Evolutionary conservation across 768 basidiomycete species (phyloP).

Genomic region (Trametes cingulata): DNA sequence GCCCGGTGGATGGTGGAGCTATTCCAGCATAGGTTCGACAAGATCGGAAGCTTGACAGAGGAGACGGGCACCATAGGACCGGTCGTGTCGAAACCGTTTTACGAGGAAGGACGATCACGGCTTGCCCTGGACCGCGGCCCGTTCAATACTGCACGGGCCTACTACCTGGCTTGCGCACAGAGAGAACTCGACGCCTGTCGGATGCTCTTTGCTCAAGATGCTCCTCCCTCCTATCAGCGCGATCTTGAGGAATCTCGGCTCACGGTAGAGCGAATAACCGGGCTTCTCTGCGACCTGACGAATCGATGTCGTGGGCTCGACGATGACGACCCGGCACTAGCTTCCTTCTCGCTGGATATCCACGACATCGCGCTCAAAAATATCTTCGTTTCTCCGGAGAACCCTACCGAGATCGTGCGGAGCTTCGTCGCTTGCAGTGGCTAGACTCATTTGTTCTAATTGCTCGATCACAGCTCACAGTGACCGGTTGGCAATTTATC

Average conservation of each 20-base stretch:
- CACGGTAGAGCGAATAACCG: constrained; percentile 34
- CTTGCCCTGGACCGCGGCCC: constrained; percentile 37
- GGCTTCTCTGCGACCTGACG: constrained; percentile 32
- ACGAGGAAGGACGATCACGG: constrained; percentile 30
- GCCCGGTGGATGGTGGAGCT: constrained; percentile 34
- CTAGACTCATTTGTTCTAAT: neutral
- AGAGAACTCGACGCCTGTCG: constrained; percentile 36
- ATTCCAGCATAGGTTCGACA: constrained; percentile 28
- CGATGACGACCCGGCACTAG: constrained; percentile 33
- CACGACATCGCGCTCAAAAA: constrained; percentile 32
- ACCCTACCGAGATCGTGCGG: constrained; percentile 33
- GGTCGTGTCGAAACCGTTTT: constrained; percentile 31
- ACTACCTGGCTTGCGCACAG: constrained; percentile 38
- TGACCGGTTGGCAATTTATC: constrained; percentile 34
- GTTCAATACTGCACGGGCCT: constrained; percentile 31
- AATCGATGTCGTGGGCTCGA: constrained; percentile 34
- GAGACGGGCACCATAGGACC: constrained; percentile 20
- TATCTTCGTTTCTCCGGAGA: constrained; percentile 31
- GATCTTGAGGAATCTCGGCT: constrained; percentile 31
- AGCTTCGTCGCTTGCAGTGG: neutral
- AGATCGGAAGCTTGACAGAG: constrained; percentile 32
- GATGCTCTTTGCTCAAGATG: constrained; percentile 34
- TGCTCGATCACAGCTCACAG: constrained; percentile 19
- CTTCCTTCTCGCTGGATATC: constrained; percentile 35
- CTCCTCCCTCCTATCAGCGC: constrained; percentile 33